Evolutionary conservation across 2,329 filamentous ascomycete genomes (phyloP).

Genomic region (Fusarium xyrophilum): DNA sequence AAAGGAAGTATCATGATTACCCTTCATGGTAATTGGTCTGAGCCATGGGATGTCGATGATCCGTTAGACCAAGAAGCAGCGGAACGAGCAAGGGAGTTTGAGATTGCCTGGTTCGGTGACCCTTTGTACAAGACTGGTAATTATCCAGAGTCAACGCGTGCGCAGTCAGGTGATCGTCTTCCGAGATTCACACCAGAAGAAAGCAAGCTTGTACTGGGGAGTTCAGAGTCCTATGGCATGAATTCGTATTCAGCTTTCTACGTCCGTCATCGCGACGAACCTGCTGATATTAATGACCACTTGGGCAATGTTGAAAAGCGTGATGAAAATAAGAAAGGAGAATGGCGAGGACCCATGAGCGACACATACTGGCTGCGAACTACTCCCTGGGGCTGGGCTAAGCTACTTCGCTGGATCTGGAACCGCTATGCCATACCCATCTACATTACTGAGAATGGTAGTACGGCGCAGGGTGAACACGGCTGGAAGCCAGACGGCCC

Average conservation of each 20-base stretch:
- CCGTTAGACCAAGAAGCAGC: slow-evolving; percentile 48
- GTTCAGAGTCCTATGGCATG: slow-evolving; percentile 52
- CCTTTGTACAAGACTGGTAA: slow-evolving; percentile 49
- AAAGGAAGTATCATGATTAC: slow-evolving; percentile 51
- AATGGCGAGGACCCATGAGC: slow-evolving; percentile 46
- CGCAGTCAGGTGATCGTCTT: slow-evolving; percentile 48
- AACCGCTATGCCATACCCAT: slow-evolving; percentile 50
- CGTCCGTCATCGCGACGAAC: slow-evolving; percentile 45
- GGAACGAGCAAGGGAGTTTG: slow-evolving; percentile 50
- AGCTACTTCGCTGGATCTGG: slow-evolving; percentile 52
- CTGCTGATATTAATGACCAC: slow-evolving; percentile 49
- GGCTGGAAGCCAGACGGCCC: slow-evolving; percentile 42
- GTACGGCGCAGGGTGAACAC: slow-evolving; percentile 50
- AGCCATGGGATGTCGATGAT: slow-evolving; percentile 49
- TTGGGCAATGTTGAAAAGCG: slow-evolving; percentile 49
- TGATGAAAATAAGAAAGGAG: slow-evolving; percentile 46
- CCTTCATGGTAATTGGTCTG: slow-evolving; percentile 52
- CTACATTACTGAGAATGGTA: slow-evolving; percentile 53
- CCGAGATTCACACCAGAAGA: slow-evolving; percentile 50
- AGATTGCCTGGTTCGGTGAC: slow-evolving; percentile 53
- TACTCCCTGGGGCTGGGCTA: slow-evolving; percentile 49
- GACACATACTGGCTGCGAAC: slow-evolving; percentile 51
- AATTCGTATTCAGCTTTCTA: slow-evolving; percentile 53
- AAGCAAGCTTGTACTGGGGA: slow-evolving; percentile 48
- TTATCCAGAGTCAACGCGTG: slow-evolving; percentile 50